Conservation (phyloP, 176 grass and related monocot species). For the Alloteropsis semialata region DNA sequence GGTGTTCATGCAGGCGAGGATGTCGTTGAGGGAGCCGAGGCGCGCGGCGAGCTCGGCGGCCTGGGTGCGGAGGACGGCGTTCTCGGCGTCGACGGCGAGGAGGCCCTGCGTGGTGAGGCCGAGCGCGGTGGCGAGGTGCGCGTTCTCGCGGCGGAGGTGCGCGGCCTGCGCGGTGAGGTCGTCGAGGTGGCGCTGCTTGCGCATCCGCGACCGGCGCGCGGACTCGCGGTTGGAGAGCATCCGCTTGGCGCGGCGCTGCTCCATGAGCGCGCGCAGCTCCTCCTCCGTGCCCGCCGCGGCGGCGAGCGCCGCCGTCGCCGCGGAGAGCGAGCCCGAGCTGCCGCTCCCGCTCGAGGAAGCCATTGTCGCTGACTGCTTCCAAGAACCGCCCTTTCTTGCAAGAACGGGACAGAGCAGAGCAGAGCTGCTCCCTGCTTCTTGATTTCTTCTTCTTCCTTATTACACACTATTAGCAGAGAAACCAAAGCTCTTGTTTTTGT, state of each 20-base stretch:
- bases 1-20: conserved; percentile 62
- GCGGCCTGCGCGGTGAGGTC: conserved; percentile 66
- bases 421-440: not conserved
- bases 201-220: conserved; percentile 76
- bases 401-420: not conserved
- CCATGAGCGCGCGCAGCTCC: conserved; percentile 64
- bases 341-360: conserved; percentile 76
- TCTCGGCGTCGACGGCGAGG: conserved; percentile 72
- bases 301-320: conserved; percentile 30
- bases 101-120: conserved; percentile 63
- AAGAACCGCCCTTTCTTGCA: conserved; percentile 32
- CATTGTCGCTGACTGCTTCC: conserved; percentile 31
- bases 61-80: conserved; percentile 82
- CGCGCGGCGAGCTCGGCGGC: conserved; percentile 62
- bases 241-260: conserved; percentile 67
- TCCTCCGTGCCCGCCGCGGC: conserved; percentile 42
- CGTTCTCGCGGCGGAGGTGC: conserved; percentile 73
- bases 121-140: conserved; percentile 52
- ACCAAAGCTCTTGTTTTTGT: not conserved
- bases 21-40: conserved; percentile 69
- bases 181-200: conserved; percentile 92
- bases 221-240: conserved; percentile 97
- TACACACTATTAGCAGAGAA: not conserved
- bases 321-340: conserved; percentile 41
- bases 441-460: conserved; percentile 10